These are phyloP conservation scores for Closterium sp. DNA, from an alignment of 139 green algal species.

Conservation along the genomic window DNA sequence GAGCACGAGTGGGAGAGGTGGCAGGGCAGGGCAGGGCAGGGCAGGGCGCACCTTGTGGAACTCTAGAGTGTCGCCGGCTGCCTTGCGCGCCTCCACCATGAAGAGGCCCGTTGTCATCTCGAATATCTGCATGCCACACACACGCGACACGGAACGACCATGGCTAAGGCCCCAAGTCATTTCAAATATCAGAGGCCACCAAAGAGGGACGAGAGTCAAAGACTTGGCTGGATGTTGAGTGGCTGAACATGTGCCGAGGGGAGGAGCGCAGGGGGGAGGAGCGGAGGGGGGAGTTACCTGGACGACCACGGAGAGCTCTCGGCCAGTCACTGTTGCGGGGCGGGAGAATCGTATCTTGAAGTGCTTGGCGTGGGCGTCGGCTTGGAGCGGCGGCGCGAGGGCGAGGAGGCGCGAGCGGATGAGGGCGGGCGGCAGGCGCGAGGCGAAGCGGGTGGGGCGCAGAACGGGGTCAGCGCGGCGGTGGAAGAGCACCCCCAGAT, in stretches of 20 bases:
- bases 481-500: conserved; percentile 26
- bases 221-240: too few species aligned
- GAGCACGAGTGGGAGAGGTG: too few species aligned
- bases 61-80: conserved; percentile 27
- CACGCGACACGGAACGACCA: too few species aligned
- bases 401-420: too few species aligned
- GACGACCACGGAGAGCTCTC: too few species aligned
- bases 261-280: too few species aligned
- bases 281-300: too few species aligned
- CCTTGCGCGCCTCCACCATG: conserved; percentile 48
- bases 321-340: too few species aligned
- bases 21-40: too few species aligned
- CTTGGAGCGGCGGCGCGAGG: too few species aligned
- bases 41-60: conserved; percentile 45
- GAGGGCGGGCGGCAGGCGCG: neutral
- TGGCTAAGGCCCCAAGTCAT: conserved; percentile 10
- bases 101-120: conserved; percentile 32
- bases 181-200: conserved; percentile 28
- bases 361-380: conserved; percentile 10
- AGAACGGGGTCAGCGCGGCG: conserved; percentile 1
- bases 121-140: conserved; percentile 29
- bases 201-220: too few species aligned
- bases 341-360: neutral
- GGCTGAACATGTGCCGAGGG: too few species aligned
- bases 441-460: conserved; percentile 37